These are phyloP conservation scores for Heterobasidion irregulare DNA, from an alignment of 1,284 basidiomycete genomes.

Conservation along the genomic window DNA sequence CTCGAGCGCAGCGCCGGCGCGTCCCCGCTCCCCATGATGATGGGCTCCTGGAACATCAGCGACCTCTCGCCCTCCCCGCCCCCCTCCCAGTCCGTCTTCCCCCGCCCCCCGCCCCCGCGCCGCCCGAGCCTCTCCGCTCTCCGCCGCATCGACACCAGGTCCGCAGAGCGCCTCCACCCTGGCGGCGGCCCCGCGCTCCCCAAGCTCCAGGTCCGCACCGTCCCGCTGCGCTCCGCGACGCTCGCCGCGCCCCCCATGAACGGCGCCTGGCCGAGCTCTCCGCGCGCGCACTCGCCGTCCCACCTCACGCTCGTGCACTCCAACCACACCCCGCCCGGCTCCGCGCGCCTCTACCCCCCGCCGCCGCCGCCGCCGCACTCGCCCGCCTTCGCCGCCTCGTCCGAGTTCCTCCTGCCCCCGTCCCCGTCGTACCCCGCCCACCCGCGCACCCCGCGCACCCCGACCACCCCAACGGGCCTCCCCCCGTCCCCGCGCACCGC, in stretches of 20 bases:
- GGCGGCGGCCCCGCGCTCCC: slow-evolving; percentile 20
- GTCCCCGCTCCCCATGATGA: slow-evolving; percentile 27
- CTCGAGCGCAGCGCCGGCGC: slow-evolving; percentile 41
- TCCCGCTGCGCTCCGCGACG: slow-evolving; percentile 48
- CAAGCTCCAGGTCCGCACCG: slow-evolving; percentile 52
- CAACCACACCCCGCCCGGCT: slow-evolving; percentile 44
- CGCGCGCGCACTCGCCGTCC: slow-evolving; percentile 48
- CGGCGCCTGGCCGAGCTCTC: slow-evolving; percentile 24
- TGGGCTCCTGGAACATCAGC: slow-evolving; percentile 25
- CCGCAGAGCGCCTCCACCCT: slow-evolving; percentile 37
- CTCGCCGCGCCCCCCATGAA: slow-evolving; percentile 41
- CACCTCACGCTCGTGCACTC: slow-evolving; percentile 51
- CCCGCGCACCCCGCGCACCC: slow-evolving; percentile 22
- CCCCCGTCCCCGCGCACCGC: slow-evolving; percentile 50
- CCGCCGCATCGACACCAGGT: slow-evolving; percentile 49
- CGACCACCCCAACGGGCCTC: slow-evolving; percentile 10
- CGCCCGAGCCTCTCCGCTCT: slow-evolving; percentile 58
- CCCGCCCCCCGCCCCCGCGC: slow-evolving; percentile 41
- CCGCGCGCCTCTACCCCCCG: slow-evolving; percentile 25
- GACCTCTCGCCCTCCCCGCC: slow-evolving; percentile 55
- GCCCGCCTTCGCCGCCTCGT: slow-evolving; percentile 6
- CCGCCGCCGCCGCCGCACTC: slow-evolving; percentile 9
- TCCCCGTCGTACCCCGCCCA: slow-evolving; percentile 20
- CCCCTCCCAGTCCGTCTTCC: slow-evolving; percentile 53
- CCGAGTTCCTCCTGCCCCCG: slow-evolving; percentile 20